Evolutionary conservation across 306 rosid species (phyloP), one percentile per base, ranked within the genome.

Genomic region (Pyrus betulifolia): DNA sequence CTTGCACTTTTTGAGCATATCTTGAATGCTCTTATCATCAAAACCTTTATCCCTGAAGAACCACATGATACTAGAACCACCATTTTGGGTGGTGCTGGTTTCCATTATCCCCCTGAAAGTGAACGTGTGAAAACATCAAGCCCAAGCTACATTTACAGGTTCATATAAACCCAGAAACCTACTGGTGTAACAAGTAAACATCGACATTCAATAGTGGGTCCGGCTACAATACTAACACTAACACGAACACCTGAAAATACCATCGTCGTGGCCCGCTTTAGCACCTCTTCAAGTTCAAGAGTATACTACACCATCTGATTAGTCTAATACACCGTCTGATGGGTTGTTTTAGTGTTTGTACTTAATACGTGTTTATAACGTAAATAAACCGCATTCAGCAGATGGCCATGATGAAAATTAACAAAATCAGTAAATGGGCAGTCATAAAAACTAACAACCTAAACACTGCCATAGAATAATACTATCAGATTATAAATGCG

Each of bases 31-130:
- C 81, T 76, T 85, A 51, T 92, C 98, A 80, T 92, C 98, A 82
- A 95, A 95, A 45, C 97, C 98, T 76, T 83, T 89, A 54, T 92
- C 93, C 86, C 91, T 85, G 75, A 90, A 95, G 90, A 95, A 95
- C 98, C 97, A 91, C 88, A 89, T 86, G 83, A 95, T 83, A 79
- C 88, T 69, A 21, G 82, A 51, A 72, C 89, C 44, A 61, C 79
- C 88, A 84, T 83, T 88, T 61, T 82, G 80, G 79, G 82, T 72
- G 84, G 78, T 81, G 72, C 87, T 76, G 64, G 81, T 74, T 84
- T 90, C 91, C 91, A 85, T 87, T 27, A 25, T 30, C 11, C 14
- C 72, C 72, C 87, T 87, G 52, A 46, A 46, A 12, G 52, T 80
- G 78, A 78, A 64, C 28, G 81, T 69, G 45, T 46, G 44, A 63